Evolutionary conservation across 306 rosid species (phyloP), one percentile per base, ranked within the genome.

Genomic region (Spatholobus suberectus): DNA sequence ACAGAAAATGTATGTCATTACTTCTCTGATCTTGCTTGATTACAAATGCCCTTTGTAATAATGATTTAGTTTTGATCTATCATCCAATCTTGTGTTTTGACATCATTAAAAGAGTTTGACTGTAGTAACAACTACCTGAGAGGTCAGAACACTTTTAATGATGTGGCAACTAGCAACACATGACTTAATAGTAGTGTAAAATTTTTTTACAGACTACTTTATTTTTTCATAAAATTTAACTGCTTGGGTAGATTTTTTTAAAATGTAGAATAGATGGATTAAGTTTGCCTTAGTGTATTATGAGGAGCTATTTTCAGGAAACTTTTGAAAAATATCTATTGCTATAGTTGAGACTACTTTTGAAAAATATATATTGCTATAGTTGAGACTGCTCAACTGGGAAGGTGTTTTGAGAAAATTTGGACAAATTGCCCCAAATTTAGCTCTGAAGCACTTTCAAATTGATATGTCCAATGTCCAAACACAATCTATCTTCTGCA

Each of bases 1-100:
- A 86, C 92, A 5, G 98, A 94, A 86, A 87, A 88, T 80, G 98
- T 94, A 89, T 59, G 98, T 72, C 52, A 12, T 47, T 63, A 1
- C 17, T 46, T 70, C 6, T 69, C 5, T 73, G 66, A 83, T 38
- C 70, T 23, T 49, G 40, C 37, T 46, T 77, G 58, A 37, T 32
- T 71, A n/a, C n/a, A 0, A 17, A 11, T 5, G 66, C 13, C 73
- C 35, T 59, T 20, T 63, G 13, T 71, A 58, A 44, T 55, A 24
- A 4, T 38, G 37, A 18, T 69, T 69, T 68, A 35, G 8, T 41
- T 76, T 43, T 43, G 32, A n/a, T 43, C 43, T 32, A 18, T 41
- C 63, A n/a, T 51, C 34, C 32, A 52, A 18, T 54, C 46, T 27
- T 71, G 76, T 70, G 58, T 44, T 24, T 55, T 9, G 15, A 47